Evolutionary conservation across 495 filamentous ascomycete genomes (phyloP).

Genomic region (Penicillium egyptiacum): DNA sequence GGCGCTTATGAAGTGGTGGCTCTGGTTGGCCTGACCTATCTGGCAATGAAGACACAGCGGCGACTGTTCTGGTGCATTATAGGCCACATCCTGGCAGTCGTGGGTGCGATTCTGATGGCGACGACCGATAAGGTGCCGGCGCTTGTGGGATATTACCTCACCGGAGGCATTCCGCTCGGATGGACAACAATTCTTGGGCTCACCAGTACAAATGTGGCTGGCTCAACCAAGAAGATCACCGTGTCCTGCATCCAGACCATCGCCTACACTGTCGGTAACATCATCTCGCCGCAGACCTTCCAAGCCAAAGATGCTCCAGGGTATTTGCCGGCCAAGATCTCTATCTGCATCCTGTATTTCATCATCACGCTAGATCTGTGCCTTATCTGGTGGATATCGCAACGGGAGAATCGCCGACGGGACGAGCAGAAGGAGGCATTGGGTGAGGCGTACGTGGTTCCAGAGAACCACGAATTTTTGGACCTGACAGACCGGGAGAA

Average conservation of each 20-base stretch:
- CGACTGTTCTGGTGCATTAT: conserved; percentile 28
- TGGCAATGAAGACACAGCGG: conserved; percentile 51
- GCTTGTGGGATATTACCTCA: conserved; percentile 54
- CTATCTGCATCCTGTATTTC: conserved; percentile 56
- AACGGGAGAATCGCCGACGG: conserved; percentile 45
- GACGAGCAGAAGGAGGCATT: conserved; percentile 43
- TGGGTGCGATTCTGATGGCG: conserved; percentile 55
- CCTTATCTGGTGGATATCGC: conserved; percentile 47
- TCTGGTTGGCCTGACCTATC: conserved; percentile 52
- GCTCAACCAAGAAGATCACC: conserved; percentile 59
- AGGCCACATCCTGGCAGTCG: conserved; percentile 39
- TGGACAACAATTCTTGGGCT: conserved; percentile 53
- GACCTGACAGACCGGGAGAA: conserved; percentile 50
- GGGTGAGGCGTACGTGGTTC: not conserved
- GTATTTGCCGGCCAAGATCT: conserved; percentile 61
- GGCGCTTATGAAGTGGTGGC: conserved; percentile 59
- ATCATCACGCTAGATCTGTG: conserved; percentile 38
- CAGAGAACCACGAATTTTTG: conserved; percentile 56
- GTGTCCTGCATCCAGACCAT: conserved; percentile 61
- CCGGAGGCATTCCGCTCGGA: conserved; percentile 32
- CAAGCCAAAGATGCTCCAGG: conserved; percentile 47
- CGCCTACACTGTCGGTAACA: conserved; percentile 57
- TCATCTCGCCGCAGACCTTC: conserved; percentile 53
- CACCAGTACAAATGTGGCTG: conserved; percentile 56
- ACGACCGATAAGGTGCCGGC: conserved; percentile 17